Conservation (phyloP, 2,329 filamentous ascomycete species). For the Amesomyces nigricolor region DNA sequence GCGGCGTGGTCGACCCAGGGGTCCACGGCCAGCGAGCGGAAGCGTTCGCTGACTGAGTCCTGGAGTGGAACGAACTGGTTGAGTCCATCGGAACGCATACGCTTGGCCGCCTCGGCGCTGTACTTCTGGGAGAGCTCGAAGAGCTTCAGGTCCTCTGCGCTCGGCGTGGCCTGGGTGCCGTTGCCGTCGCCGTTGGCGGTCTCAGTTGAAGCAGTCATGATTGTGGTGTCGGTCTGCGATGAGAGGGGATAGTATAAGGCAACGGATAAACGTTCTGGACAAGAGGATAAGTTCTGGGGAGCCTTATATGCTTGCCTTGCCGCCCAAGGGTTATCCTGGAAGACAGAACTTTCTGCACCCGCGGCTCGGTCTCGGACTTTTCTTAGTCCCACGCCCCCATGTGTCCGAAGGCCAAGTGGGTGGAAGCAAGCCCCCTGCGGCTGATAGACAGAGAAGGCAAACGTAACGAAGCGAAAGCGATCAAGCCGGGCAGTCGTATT, state of each 20-base stretch:
- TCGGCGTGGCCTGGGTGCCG: constrained; percentile 1
- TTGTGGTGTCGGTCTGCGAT: neutral
- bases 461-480: too few species aligned
- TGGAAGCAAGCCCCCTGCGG: too few species aligned
- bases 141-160: constrained; percentile 17
- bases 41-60: constrained; percentile 19
- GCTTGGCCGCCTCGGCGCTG: constrained; percentile 32
- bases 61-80: constrained; percentile 32
- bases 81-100: constrained; percentile 30
- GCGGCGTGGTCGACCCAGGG: constrained; percentile 34
- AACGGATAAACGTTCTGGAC: too few species aligned
- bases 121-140: constrained; percentile 30
- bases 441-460: neutral
- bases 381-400: too few species aligned
- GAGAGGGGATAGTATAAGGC: too few species aligned
- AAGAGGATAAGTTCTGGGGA: too few species aligned
- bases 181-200: neutral
- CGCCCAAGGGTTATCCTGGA: too few species aligned
- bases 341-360: too few species aligned
- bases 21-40: constrained; percentile 30
- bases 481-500: too few species aligned
- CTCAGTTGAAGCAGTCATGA: constrained; percentile 1
- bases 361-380: too few species aligned
- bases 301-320: too few species aligned
- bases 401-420: too few species aligned